Conservation (phyloP, 345 rosid species). For the Mangifera indica region DNA sequence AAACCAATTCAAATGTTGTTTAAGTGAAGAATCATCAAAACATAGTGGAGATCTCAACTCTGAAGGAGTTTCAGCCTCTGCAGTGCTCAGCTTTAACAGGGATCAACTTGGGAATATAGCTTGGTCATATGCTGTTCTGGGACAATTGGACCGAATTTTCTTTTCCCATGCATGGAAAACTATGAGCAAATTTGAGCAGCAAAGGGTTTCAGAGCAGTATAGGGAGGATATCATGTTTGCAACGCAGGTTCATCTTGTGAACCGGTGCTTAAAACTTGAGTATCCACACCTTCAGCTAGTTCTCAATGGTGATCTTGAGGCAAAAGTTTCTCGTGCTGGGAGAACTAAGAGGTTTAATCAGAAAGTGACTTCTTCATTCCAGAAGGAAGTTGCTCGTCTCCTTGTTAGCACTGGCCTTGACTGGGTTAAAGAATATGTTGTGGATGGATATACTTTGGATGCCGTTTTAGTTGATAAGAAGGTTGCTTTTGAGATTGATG, state of each 20-base stretch:
- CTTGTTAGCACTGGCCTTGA: slow-evolving; percentile 84
- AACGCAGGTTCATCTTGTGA: slow-evolving; percentile 81
- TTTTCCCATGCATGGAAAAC: slow-evolving; percentile 68
- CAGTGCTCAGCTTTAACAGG: slow-evolving; percentile 58
- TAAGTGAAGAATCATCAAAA: slow-evolving; percentile 24
- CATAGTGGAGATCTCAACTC: slow-evolving; percentile 24
- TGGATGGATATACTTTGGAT: slow-evolving; percentile 79
- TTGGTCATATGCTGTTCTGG: slow-evolving; percentile 96
- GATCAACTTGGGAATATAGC: slow-evolving; percentile 92
- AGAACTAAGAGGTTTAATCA: slow-evolving; percentile 82
- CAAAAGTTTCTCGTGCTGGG: slow-evolving; percentile 61
- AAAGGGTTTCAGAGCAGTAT: slow-evolving; percentile 81
- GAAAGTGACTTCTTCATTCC: slow-evolving; percentile 82
- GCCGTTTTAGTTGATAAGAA: slow-evolving; percentile 77
- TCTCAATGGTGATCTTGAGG: slow-evolving; percentile 54
- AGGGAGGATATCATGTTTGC: slow-evolving; percentile 89
- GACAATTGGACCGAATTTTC: slow-evolving; percentile 60
- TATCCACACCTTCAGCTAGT: slow-evolving; percentile 72
- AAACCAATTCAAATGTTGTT: slow-evolving; percentile 51
- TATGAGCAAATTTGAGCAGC: slow-evolving; percentile 59
- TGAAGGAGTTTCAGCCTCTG: slow-evolving; percentile 33
- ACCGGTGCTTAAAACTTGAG: slow-evolving; percentile 81
- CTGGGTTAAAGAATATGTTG: slow-evolving; percentile 69
- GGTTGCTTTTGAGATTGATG: slow-evolving; percentile 89
- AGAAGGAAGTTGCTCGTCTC: slow-evolving; percentile 86